phyloP scores from a whole-genome alignment of 192 early-diverging fungal genomes.

The Bifiguratus adelaidae region DNA sequence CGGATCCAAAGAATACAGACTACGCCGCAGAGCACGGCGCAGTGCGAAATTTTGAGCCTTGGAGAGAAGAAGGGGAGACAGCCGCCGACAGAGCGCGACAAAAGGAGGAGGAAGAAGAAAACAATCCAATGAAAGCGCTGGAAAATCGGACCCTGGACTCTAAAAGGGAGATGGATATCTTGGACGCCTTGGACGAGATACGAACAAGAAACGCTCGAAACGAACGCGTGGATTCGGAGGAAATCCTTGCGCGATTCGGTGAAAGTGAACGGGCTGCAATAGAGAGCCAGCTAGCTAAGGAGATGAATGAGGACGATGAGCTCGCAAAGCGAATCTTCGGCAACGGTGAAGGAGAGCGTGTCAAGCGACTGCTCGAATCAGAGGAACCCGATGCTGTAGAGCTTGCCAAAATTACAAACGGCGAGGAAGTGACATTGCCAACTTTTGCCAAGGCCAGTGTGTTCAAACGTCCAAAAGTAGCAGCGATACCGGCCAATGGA shows the following conservation, averaged over 20 bases:
- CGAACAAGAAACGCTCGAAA: conserved; percentile 73
- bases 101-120: conserved; percentile 72
- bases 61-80: conserved; percentile 59
- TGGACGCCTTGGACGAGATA: conserved; percentile 95
- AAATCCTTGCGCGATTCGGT: conserved; percentile 38
- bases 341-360: conserved; percentile 49
- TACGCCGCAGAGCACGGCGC: conserved; percentile 93
- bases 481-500: no score
- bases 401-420: no score
- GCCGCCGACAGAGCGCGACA: conserved; percentile 43
- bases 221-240: conserved; percentile 66
- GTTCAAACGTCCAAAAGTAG: no score
- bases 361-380: conserved; percentile 45
- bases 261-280: conserved; percentile 23
- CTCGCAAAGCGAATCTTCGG: conserved; percentile 53
- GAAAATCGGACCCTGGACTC: conserved; percentile 92
- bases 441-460: no score
- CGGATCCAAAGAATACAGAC: conserved; percentile 91
- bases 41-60: conserved; percentile 89
- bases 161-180: conserved; percentile 94
- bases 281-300: conserved; percentile 12
- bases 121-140: conserved; percentile 90
- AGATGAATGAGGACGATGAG: conserved; percentile 59
- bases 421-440: no score
- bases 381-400: conserved; percentile 18